Conservation (phyloP, 139 green algal species). For the Ettlia oleoabundans region DNA sequence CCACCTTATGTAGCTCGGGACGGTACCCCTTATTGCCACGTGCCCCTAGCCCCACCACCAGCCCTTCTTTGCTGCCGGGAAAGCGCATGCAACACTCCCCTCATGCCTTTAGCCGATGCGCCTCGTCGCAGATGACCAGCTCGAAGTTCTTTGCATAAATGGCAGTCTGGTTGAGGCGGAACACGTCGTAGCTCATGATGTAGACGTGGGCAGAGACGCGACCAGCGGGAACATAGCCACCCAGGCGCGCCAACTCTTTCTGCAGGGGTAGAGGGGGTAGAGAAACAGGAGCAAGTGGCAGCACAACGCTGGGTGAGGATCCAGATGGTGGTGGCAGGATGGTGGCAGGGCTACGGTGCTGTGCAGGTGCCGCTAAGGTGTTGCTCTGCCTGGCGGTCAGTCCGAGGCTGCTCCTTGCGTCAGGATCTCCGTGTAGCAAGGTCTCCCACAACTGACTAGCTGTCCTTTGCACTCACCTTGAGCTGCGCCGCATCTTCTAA, state of each 20-base stretch:
- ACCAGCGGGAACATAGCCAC: slow-evolving; percentile 16
- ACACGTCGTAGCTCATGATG: slow-evolving; percentile 91
- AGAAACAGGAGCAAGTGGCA: neutral
- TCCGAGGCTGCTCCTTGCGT: slow-evolving; percentile 38
- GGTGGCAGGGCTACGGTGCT: too few relatives aligned
- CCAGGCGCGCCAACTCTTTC: slow-evolving; percentile 19
- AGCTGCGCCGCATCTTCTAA: slow-evolving; percentile 22
- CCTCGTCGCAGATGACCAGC: slow-evolving; percentile 97
- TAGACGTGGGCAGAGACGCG: neutral
- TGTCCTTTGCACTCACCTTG: too few relatives aligned
- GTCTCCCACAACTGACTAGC: too few relatives aligned
- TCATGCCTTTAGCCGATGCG: slow-evolving; percentile 47
- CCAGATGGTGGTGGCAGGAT: too few relatives aligned
- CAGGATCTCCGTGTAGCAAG: slow-evolving; percentile 72
- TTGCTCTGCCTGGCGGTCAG: neutral
- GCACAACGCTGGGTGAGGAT: neutral
- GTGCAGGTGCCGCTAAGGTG: neutral
- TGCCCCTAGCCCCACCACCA: too few relatives aligned
- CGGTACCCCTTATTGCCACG: too few relatives aligned
- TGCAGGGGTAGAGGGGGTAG: neutral
- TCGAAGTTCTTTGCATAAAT: slow-evolving; percentile 72
- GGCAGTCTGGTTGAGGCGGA: slow-evolving; percentile 65
- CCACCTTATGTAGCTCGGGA: too few relatives aligned
- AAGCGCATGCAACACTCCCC: too few relatives aligned
- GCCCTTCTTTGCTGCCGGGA: too few relatives aligned